Base-by-base conservation (phyloP, 2,329 filamentous ascomycete genomes). In the Fusarium temperatum region DNA sequence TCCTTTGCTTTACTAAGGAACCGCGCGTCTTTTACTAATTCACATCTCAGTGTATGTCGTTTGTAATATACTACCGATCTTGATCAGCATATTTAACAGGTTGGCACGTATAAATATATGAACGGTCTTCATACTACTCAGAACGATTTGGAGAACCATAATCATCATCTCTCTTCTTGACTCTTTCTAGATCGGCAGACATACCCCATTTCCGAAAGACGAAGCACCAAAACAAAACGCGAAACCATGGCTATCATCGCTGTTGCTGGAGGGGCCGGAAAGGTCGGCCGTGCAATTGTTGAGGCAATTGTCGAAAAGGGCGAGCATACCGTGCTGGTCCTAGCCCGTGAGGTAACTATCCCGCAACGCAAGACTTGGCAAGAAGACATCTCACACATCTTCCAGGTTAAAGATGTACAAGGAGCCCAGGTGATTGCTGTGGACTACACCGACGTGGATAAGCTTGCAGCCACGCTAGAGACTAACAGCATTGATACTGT, bases 211-310 rank as follows among this genome's bases (percentile, higher is more conserved):
- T 17, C 9, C 22, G 1, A 13, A n/a, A 48, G 1, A 30, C 10
- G 6, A n/a, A 48, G 14, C 5, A 30, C 9, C 15, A n/a, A 4
- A 4, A 8, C 14, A 51, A 18, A 24, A 11, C 10, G 9, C 20
- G 3, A 38, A 3, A 26, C 5, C 10, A 60, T 60, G 57, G 11
- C 45, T 42, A 12, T 60, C 3, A 22, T 60, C 4, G 45, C 57
- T 42, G 57, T 60, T 5, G 45, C 57, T 22, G 57, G 57, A 60
- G 45, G 57, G 12, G n/a, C 35, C 14, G 57, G 57, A n/a, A 60
- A 53, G 17, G 22, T 53, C 10, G 57, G 57, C 7, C 57, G 45
- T 7, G 35, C 57, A 1, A 53, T 60, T 3, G 57, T 51, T 32
- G 57, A 60, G 39, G 28, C 35, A 2, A 13, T 60, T 1, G 12